A percentile compares a stretch with the other conserved stretches of the same genome.
Evolutionary conservation across 768 basidiomycete genomes (phyloP).

Genomic region (Tylopilus sp.): DNA sequence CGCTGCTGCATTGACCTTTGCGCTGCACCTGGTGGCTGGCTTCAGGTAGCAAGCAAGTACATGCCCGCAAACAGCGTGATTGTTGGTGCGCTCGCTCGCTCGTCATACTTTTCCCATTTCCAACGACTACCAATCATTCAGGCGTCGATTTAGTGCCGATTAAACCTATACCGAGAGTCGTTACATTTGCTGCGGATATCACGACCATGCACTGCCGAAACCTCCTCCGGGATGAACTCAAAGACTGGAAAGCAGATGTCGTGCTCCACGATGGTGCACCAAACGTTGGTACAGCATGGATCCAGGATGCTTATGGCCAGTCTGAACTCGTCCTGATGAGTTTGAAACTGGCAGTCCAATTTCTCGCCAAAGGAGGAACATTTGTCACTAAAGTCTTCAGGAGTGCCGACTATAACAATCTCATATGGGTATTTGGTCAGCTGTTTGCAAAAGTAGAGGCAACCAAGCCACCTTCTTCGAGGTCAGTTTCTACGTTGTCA

Average conservation of each 20-base stretch:
- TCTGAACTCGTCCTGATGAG: constrained; percentile 95
- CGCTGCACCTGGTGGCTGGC: constrained; percentile 98
- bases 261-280: constrained; percentile 99
- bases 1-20: constrained; percentile 97
- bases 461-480: constrained; percentile 96
- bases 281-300: constrained; percentile 98
- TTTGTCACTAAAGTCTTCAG: constrained; percentile 99
- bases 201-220: constrained; percentile 89
- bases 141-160: constrained; percentile 97
- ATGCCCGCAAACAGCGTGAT: constrained; percentile 93
- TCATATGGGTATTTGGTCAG: constrained; percentile 98
- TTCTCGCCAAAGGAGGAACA: constrained; percentile 87
- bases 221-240: constrained; percentile 80
- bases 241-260: constrained; percentile 99
- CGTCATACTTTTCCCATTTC: constrained; percentile 4
- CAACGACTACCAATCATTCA: constrained; percentile 27
- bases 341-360: constrained; percentile 93
- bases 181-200: constrained; percentile 92
- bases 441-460: constrained; percentile 96
- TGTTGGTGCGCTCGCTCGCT: constrained; percentile 55
- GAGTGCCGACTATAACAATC: constrained; percentile 95
- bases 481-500: constrained; percentile 44
- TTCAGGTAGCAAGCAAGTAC: constrained; percentile 97
- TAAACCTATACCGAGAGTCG: constrained; percentile 89
- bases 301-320: constrained; percentile 97